Evolutionary conservation across 768 basidiomycete species (phyloP).

Genomic region (Leccinum incarnatum): DNA sequence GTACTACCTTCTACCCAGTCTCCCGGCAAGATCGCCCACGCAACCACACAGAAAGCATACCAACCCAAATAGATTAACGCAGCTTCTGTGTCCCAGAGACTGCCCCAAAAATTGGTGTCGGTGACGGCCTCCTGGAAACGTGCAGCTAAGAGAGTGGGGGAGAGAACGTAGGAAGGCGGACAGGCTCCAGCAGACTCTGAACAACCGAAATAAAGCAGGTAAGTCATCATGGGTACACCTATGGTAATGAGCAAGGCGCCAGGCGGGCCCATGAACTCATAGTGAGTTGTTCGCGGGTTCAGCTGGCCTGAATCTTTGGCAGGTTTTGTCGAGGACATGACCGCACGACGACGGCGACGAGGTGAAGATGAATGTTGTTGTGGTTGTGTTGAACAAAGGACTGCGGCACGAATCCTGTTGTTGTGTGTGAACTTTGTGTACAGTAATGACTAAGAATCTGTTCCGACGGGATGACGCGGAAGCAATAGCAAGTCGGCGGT

Average conservation of each 20-base stretch:
- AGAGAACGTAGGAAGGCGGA: constrained; percentile 47
- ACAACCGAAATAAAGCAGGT: constrained; percentile 75
- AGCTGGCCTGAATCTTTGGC: constrained; percentile 35
- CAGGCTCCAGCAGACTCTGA: constrained; percentile 70
- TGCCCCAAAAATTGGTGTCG: constrained; percentile 59
- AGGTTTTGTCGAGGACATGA: constrained; percentile 22
- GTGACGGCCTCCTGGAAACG: constrained; percentile 47
- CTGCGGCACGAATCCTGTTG: not conserved
- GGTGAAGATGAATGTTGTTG: not conserved
- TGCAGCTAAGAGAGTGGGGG: constrained; percentile 35
- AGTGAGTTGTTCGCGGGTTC: constrained; percentile 69
- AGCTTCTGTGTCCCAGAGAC: constrained; percentile 83
- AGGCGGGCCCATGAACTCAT: constrained; percentile 81
- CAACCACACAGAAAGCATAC: constrained; percentile 83
- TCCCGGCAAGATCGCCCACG: constrained; percentile 79
- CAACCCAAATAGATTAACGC: constrained; percentile 75
- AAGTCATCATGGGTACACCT: constrained; percentile 67
- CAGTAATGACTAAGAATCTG: not conserved
- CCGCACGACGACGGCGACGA: not conserved
- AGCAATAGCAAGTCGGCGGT: not conserved
- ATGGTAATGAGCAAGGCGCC: constrained; percentile 72
- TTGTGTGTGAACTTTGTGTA: constrained; percentile 8
- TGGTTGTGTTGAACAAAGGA: not conserved
- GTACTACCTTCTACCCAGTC: constrained; percentile 68
- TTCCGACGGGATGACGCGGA: not conserved